Evolutionary conservation across 2,329 filamentous ascomycete genomes (phyloP).

Genomic region (Xylariales sp.): DNA sequence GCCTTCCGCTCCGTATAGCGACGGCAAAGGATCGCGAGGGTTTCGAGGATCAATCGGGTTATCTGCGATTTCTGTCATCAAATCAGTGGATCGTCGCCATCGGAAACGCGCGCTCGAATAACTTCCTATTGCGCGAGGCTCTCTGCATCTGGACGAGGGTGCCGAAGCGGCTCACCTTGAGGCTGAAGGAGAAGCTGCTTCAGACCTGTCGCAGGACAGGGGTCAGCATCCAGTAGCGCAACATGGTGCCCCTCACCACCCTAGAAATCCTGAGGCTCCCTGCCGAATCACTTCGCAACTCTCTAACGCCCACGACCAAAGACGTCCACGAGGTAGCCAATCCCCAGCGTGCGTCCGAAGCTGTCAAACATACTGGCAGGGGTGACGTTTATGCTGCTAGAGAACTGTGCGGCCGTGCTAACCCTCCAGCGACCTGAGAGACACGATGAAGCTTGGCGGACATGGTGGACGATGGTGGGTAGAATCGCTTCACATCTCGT

Average conservation of each 20-base stretch:
- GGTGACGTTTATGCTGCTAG: conserved; percentile 7
- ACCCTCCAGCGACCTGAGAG: neutral
- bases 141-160: neutral
- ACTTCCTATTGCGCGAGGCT: no score
- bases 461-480: no score
- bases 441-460: neutral
- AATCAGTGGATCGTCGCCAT: neutral
- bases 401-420: conserved; percentile 3
- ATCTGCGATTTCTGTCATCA: neutral
- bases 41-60: neutral
- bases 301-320: conserved; percentile 9
- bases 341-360: conserved; percentile 11
- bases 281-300: conserved; percentile 3
- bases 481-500: no score
- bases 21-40: no score
- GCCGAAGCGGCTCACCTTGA: conserved; percentile 4
- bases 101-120: neutral
- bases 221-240: conserved; percentile 8
- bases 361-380: conserved; percentile 17
- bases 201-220: conserved; percentile 15
- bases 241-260: conserved; percentile 4
- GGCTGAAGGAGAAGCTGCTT: conserved; percentile 14
- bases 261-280: conserved; percentile 2
- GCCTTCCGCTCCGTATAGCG: no score
- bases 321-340: conserved; percentile 12